Base-by-base conservation (phyloP, 306 rosid species). In the Amphicarpaea edgeworthii region DNA sequence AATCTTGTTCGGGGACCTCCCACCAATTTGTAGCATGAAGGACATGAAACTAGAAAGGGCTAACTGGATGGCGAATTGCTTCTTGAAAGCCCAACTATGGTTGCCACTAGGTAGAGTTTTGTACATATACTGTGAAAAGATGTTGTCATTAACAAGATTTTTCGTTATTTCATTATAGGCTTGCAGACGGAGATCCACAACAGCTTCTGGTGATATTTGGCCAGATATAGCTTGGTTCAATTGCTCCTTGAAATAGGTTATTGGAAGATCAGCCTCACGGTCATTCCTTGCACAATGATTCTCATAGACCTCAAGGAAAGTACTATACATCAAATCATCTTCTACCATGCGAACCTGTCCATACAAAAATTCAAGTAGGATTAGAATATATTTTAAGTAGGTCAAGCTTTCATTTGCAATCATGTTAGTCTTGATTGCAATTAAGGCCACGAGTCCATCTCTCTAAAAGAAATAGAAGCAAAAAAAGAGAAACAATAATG, bases 231-330 rank as follows among this genome's bases (percentile, higher is more conserved):
- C 99, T 69, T 87, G 99, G 85, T 96, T 96, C 85, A 96, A 75
- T 79, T 96, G 92, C 87, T 96, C 99, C 89, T 92, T 96, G 87
- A 96, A 96, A 76, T 79, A 92, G 68, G 97, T 90, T 70, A 96
- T 96, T 4, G 99, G 99, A 81, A 75, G 93, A 87, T 96, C 99
- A 23, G 99, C 98, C 88, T 93, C 99, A 17, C 89, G 88, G 78
- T 92, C 94, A 70, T 92, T 93, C 79, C 99, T 90, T 23, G 99
- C 93, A 83, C 99, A 96, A 78, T 96, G 98, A 73, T 96, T 96
- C 85, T 96, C 99, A 61, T 96, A 96, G 77, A 96, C 99, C 93
- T 96, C 99, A 77, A 96, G 99, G 88, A 92, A 92, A 69, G 99
- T 92, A 88, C 95, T 96, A 81, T 92, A 96, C 99, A 96, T 89